Evolutionary conservation across 306 rosid genomes (phyloP).

Genomic region (Hippophae tibetana): DNA sequence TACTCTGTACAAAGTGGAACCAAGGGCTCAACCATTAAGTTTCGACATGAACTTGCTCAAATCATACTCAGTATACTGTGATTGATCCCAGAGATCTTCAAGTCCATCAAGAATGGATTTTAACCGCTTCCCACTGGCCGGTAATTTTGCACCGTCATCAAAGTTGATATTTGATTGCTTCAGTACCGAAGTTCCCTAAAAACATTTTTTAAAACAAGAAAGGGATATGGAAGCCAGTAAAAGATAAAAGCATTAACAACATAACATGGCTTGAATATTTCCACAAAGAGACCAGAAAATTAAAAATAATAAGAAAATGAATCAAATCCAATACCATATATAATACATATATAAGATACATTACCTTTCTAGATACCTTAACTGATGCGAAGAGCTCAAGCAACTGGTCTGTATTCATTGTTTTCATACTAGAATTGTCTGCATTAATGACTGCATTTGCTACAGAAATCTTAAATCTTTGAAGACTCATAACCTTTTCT

Average conservation of each 20-base stretch:
- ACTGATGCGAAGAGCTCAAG: slow-evolving; percentile 91
- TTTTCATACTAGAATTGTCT: slow-evolving; percentile 90
- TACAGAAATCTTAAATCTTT: slow-evolving; percentile 75
- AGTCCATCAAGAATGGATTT: slow-evolving; percentile 91
- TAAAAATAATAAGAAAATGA: too few relatives aligned
- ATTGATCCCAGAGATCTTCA: slow-evolving; percentile 93
- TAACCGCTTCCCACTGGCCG: slow-evolving; percentile 68
- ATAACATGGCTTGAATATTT: not conserved
- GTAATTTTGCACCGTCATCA: slow-evolving; percentile 35
- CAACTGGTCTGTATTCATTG: slow-evolving; percentile 98
- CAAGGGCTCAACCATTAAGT: slow-evolving; percentile 62
- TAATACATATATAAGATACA: not conserved
- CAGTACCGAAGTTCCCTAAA: slow-evolving; percentile 46
- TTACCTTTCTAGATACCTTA: slow-evolving; percentile 65
- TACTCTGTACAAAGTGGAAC: slow-evolving; percentile 27
- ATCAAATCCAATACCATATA: not conserved
- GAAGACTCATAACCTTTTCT: slow-evolving; percentile 96
- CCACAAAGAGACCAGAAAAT: too few relatives aligned
- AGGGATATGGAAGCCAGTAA: not conserved
- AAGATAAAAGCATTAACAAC: not conserved
- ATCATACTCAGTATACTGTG: slow-evolving; percentile 88
- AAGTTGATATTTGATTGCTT: slow-evolving; percentile 37
- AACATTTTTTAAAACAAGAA: not conserved
- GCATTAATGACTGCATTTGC: slow-evolving; percentile 95
- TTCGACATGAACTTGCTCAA: slow-evolving; percentile 75